These are phyloP conservation scores for Pichia paraexigua DNA, from an alignment of 805 yeast genomes.

Conservation along the genomic window DNA sequence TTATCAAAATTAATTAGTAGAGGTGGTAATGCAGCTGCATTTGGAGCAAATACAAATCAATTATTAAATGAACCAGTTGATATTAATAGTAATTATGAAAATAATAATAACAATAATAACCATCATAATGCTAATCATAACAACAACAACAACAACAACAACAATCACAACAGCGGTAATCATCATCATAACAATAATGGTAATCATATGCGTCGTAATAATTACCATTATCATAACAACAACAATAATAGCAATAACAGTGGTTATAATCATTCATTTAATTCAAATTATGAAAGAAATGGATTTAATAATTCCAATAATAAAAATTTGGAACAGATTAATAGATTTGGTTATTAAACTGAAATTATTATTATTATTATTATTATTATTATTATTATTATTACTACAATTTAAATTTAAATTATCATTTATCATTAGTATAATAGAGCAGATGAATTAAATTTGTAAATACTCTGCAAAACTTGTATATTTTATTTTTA, in stretches of 20 bases:
- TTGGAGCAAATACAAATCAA: background rate
- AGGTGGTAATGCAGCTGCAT: slow-evolving; percentile 20
- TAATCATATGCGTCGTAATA: background rate
- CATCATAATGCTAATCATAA: background rate
- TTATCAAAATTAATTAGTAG: slow-evolving; percentile 47
- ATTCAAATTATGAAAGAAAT: background rate
- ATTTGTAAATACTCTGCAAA: slow-evolving; percentile 1
- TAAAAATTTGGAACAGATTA: background rate
- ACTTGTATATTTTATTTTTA: slow-evolving; percentile 4
- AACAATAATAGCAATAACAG: background rate
- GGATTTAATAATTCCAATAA: background rate
- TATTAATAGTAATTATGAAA: background rate
- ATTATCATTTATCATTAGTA: background rate
- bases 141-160: background rate
- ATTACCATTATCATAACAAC: background rate
- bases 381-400: background rate
- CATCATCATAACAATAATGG: background rate
- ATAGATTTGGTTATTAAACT: slow-evolving; percentile 4
- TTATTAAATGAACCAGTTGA: slow-evolving; percentile 1
- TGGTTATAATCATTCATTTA: background rate
- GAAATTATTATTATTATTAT: too few relatives aligned
- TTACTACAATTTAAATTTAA: background rate
- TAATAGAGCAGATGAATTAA: background rate
- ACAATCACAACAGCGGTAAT: background rate
- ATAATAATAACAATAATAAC: background rate